These are phyloP conservation scores for Metschnikowia anglica DNA, from an alignment of 805 yeast genomes.

Conservation along the genomic window DNA sequence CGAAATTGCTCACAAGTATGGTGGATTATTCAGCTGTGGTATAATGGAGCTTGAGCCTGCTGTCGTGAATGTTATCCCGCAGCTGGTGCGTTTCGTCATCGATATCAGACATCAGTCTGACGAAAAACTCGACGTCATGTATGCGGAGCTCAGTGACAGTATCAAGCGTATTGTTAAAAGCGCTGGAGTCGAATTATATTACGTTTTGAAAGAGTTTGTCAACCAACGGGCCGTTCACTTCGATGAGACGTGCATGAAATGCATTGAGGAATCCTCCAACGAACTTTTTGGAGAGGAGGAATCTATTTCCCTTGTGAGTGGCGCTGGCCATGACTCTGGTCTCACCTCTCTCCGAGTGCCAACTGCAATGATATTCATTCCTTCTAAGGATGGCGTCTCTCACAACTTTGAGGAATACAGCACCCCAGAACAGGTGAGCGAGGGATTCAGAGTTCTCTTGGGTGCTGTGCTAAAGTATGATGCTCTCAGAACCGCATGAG, in stretches of 20 bases:
- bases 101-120: slow-evolving; percentile 60
- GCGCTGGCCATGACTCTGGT: slow-evolving; percentile 77
- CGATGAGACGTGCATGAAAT: slow-evolving; percentile 48
- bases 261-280: slow-evolving; percentile 53
- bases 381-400: slow-evolving; percentile 63
- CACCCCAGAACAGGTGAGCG: slow-evolving; percentile 60
- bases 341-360: slow-evolving; percentile 56
- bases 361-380: slow-evolving; percentile 73
- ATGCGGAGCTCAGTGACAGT: slow-evolving; percentile 37
- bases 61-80: slow-evolving; percentile 68
- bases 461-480: slow-evolving; percentile 44
- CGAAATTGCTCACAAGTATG: slow-evolving; percentile 50
- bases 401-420: slow-evolving; percentile 69
- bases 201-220: slow-evolving; percentile 45
- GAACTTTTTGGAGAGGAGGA: slow-evolving; percentile 47
- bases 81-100: slow-evolving; percentile 54
- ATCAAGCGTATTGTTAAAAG: slow-evolving; percentile 37
- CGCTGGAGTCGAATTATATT: slow-evolving; percentile 32
- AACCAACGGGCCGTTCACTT: slow-evolving; percentile 59
- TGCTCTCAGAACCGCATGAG: slow-evolving; percentile 1
- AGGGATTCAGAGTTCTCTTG: slow-evolving; percentile 56
- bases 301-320: slow-evolving; percentile 52
- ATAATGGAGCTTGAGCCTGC: slow-evolving; percentile 56
- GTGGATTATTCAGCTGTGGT: slow-evolving; percentile 61
- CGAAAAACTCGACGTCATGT: slow-evolving; percentile 36